Evolutionary conservation across 225 moss, liverwort and hornwort species (phyloP).

Genomic region (Asterella californica): DNA sequence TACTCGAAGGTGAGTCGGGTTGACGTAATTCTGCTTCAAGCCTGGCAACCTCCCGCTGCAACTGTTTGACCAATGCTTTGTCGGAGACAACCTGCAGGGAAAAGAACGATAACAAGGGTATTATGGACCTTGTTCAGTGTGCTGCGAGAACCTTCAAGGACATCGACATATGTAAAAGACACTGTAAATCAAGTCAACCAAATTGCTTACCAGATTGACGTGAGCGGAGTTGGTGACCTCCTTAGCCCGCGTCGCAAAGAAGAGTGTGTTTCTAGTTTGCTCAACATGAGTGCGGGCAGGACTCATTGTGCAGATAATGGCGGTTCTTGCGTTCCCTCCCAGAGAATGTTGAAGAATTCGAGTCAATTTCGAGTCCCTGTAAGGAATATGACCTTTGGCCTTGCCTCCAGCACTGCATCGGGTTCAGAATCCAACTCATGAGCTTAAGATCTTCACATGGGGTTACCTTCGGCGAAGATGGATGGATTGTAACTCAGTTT

Average conservation of each 20-base stretch:
- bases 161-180: too few species aligned
- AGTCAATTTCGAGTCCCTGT: slow-evolving; percentile 95
- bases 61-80: slow-evolving; percentile 84
- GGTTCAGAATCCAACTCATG: slow-evolving; percentile 1
- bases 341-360: slow-evolving; percentile 95
- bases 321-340: slow-evolving; percentile 96
- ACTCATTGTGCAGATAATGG: slow-evolving; percentile 99
- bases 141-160: not conserved
- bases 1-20: slow-evolving; percentile 39
- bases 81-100: slow-evolving; percentile 78
- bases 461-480: too few species aligned
- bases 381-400: slow-evolving; percentile 82
- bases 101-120: not conserved
- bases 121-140: not conserved
- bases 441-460: not conserved
- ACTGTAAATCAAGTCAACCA: not conserved
- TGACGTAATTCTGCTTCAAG: slow-evolving; percentile 83
- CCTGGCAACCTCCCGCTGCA: slow-evolving; percentile 92
- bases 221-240: slow-evolving; percentile 94
- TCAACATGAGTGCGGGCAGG: slow-evolving; percentile 93
- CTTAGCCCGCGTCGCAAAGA: slow-evolving; percentile 94
- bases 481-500: too few species aligned
- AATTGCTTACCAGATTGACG: slow-evolving; percentile 67
- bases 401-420: slow-evolving; percentile 78
- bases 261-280: slow-evolving; percentile 92